A percentile compares a stretch with the other conserved stretches of the same genome.
phyloP scores from a whole-genome alignment of 169 alveolate genomes.

The Plasmodium inui region DNA sequence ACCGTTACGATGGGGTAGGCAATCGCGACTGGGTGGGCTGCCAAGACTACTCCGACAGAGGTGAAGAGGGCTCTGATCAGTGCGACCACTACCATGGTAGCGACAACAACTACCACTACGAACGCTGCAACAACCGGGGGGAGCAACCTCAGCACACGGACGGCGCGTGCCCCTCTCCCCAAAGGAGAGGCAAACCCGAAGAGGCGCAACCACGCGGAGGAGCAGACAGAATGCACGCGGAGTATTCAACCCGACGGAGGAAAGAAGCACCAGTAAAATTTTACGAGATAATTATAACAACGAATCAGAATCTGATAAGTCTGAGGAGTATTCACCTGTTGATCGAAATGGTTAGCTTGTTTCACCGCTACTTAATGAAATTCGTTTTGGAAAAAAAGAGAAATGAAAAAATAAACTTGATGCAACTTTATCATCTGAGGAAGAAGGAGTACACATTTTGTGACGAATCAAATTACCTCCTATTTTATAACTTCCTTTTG shows the following conservation, averaged over 20 bases:
- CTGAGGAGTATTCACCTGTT: slow-evolving; percentile 36
- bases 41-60: not conserved
- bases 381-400: not conserved
- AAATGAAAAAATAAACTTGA: not conserved
- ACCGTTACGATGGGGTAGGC: not conserved
- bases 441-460: not conserved
- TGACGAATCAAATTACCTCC: slow-evolving; percentile 21
- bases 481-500: slow-evolving; percentile 33
- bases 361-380: slow-evolving; percentile 24
- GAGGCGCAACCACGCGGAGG: not conserved
- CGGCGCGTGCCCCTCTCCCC: not conserved
- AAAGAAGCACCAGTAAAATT: not conserved
- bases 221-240: not conserved
- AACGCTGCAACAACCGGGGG: not conserved
- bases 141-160: not conserved
- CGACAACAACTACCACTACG: not conserved
- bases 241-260: not conserved
- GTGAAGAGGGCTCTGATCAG: not conserved
- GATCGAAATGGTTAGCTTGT: slow-evolving; percentile 38
- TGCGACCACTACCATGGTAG: not conserved
- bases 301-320: slow-evolving; percentile 53
- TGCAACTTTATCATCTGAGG: not conserved
- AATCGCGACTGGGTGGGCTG: not conserved
- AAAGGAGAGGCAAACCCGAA: not conserved
- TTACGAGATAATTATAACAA: slow-evolving; percentile 69